Conservation (phyloP, 1,139 yeast species). For the Pichia inconspicua region DNA sequence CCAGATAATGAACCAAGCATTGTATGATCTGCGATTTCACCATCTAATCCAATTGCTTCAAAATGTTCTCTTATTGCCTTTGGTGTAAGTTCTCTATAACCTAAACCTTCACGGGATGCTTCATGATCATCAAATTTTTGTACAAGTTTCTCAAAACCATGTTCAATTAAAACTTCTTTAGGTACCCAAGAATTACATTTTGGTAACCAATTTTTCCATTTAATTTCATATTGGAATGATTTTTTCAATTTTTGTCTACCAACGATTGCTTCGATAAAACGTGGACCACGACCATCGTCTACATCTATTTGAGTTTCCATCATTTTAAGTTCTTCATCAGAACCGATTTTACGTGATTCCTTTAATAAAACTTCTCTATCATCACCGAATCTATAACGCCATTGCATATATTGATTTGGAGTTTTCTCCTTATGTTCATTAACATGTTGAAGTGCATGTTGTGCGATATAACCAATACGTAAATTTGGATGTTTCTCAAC, state of each 20-base stretch:
- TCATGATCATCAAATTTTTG: conserved; percentile 97
- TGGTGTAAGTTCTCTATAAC: conserved; percentile 88
- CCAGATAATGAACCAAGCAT: conserved; percentile 96
- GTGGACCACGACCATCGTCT: conserved; percentile 82
- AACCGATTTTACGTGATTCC: conserved; percentile 83
- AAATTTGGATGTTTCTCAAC: conserved; percentile 97
- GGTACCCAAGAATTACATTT: conserved; percentile 92
- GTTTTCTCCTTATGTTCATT: conserved; percentile 96
- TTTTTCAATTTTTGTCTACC: conserved; percentile 96
- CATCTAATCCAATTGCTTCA: conserved; percentile 94
- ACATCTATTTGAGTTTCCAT: conserved; percentile 74
- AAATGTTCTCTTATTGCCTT: conserved; percentile 92
- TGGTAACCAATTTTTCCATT: conserved; percentile 92
- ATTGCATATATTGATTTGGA: conserved; percentile 93
- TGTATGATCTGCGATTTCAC: conserved; percentile 97
- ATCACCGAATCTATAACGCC: conserved; percentile 97
- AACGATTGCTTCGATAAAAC: conserved; percentile 86
- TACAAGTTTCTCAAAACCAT: conserved; percentile 81
- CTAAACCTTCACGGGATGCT: conserved; percentile 97
- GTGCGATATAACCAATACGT: conserved; percentile 98
- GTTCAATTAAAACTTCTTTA: conserved; percentile 66
- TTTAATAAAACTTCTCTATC: conserved; percentile 93
- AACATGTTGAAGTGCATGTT: conserved; percentile 95
- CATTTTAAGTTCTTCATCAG: conserved; percentile 65
- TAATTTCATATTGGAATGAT: conserved; percentile 92